Evolutionary conservation across 257 asterid genomes (phyloP), one percentile per base, ranked within the genome.

Genomic region (Penstemon eatonii): DNA sequence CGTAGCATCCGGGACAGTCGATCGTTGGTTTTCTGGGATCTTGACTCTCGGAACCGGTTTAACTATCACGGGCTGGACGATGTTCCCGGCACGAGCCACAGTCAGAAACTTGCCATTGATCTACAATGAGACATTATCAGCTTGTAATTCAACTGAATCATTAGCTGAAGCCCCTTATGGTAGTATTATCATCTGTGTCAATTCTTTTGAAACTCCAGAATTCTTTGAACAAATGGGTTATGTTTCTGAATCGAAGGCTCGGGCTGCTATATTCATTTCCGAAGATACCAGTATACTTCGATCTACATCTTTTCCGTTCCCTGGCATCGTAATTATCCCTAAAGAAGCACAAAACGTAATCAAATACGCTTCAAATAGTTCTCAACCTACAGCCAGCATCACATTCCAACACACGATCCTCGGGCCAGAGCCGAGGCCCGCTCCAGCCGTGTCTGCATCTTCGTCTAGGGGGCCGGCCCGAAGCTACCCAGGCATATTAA

Each of bases 391-490:
- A 8, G 94, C 86, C 0, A 82, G 69, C 57, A 79, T 88, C 37
- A 63, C 63, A 4, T 88, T 88, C 63, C 86, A 81, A 5, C 76
- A 81, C 40, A 89, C 96, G 4, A 8, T 78, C 4, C 8, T 86
- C 0, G 89, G 96, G 3, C 60, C 60, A 19, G 71, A 59, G 10
- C 83, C 82, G 0, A 65, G 77, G 45, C 78, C 89, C 4, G 87
- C 90, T 8, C 96, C 91, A 0, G 82, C 77, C 0, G 82, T 85
- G 19, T 76, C 96, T 0, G 33, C 52, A 0, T 79, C 78, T 18
- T 50, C 88, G 0, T 83, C 85, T 0, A 55, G 87, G 50, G 96
- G 96, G 5, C 91, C 91, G 0, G 71, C 83, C 0, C 68, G 68
- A 2, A 77, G 77, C 81, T 87, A 65, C 39, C 87, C 76, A 0